These are phyloP conservation scores for Coemansia reversa DNA, from an alignment of 192 early-diverging fungal species.

Conservation along the genomic window DNA sequence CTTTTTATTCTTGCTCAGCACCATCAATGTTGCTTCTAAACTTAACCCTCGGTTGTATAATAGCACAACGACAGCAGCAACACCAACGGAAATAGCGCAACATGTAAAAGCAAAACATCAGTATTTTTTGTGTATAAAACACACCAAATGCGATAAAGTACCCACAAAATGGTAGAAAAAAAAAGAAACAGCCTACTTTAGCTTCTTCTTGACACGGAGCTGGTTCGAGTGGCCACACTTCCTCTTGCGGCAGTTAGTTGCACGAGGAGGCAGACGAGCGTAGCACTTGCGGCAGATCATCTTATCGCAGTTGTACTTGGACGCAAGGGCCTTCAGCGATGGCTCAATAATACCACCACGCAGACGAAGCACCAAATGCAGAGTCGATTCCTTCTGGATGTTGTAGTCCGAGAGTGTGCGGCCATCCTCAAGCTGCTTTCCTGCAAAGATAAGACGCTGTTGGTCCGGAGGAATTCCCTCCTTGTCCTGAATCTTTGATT, in stretches of 20 bases:
- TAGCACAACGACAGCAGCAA: too few species aligned
- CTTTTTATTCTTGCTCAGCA: too few species aligned
- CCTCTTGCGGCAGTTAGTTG: constrained; percentile 99
- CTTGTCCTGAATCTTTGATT: constrained; percentile 97
- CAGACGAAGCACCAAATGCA: constrained; percentile 94
- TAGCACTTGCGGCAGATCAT: constrained; percentile 99
- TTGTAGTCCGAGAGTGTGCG: constrained; percentile 98
- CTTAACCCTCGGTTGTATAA: too few species aligned
- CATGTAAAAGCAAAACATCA: background rate
- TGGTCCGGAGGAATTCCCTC: constrained; percentile 99
- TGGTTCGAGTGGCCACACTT: constrained; percentile 99
- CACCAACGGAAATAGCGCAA: too few species aligned
- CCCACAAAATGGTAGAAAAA: constrained; percentile 10
- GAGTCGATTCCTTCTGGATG: constrained; percentile 99
- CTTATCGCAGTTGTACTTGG: constrained; percentile 99
- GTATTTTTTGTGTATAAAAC: constrained; percentile 2
- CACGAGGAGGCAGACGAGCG: constrained; percentile 97
- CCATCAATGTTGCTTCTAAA: too few species aligned
- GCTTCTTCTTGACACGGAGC: constrained; percentile 99
- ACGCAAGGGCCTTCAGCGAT: constrained; percentile 95
- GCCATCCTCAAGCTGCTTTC: constrained; percentile 99
- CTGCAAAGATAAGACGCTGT: constrained; percentile 99
- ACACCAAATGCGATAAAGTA: constrained; percentile 14
- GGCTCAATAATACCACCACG: constrained; percentile 99
- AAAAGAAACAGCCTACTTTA: constrained; percentile 66